Conservation (phyloP, 1,139 yeast species). For the Pichia sp. region DNA sequence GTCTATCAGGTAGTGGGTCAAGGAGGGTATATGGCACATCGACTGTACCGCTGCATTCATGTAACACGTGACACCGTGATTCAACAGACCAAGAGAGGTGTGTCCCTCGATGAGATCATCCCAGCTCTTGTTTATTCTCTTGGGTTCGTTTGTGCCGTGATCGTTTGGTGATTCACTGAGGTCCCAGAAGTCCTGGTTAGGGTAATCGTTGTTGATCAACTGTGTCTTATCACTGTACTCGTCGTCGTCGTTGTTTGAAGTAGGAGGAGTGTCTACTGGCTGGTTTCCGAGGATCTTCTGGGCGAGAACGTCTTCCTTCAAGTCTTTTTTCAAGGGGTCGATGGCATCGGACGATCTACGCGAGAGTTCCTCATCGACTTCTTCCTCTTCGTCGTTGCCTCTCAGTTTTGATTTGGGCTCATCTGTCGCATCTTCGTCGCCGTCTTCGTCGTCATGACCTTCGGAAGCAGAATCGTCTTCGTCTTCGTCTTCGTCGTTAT, state of each 20-base stretch:
- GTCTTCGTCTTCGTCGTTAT: slow-evolving; percentile 29
- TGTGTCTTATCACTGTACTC: slow-evolving; percentile 19
- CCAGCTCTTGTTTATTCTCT: slow-evolving; percentile 61
- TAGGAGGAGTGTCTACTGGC: slow-evolving; percentile 39
- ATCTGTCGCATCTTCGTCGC: slow-evolving; percentile 16
- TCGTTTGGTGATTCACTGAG: slow-evolving; percentile 51
- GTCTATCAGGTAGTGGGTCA: slow-evolving; percentile 76
- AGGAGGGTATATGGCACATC: slow-evolving; percentile 83
- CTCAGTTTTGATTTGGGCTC: slow-evolving; percentile 12
- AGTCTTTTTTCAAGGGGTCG: slow-evolving; percentile 34
- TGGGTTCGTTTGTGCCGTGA: slow-evolving; percentile 56
- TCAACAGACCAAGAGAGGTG: slow-evolving; percentile 71
- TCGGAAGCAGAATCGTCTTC: slow-evolving; percentile 20
- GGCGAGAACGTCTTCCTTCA: slow-evolving; percentile 22
- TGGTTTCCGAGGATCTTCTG: background rate
- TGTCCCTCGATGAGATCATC: slow-evolving; percentile 40
- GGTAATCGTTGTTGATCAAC: slow-evolving; percentile 19
- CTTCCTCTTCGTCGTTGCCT: slow-evolving; percentile 23
- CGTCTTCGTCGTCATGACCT: slow-evolving; percentile 25
- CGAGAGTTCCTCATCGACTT: slow-evolving; percentile 25
- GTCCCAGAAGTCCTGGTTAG: slow-evolving; percentile 41
- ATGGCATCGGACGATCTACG: slow-evolving; percentile 16
- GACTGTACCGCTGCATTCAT: slow-evolving; percentile 95
- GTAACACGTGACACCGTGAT: slow-evolving; percentile 94
- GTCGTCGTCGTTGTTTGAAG: slow-evolving; percentile 41